Evolutionary conservation across 306 rosid species (phyloP).

Genomic region (Hippophae rhamnoides): DNA sequence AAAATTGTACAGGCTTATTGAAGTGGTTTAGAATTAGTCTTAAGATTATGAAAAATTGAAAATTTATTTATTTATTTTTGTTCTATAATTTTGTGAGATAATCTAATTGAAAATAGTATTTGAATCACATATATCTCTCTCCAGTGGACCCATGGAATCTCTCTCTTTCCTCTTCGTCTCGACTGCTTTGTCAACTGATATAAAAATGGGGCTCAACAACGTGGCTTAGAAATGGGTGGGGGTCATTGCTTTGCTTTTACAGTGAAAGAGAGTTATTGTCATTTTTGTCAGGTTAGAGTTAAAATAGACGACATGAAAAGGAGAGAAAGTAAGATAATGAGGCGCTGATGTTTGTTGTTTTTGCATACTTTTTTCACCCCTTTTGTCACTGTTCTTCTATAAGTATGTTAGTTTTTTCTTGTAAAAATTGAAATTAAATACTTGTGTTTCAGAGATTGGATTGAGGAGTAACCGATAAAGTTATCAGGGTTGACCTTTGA

Average conservation of each 20-base stretch:
- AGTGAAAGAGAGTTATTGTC: conserved; percentile 17
- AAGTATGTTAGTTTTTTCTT: not conserved
- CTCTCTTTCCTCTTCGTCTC: conserved; percentile 11
- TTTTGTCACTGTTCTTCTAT: conserved; percentile 12
- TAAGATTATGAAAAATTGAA: not conserved
- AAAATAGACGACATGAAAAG: conserved; percentile 36
- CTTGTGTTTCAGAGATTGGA: too few relatives aligned
- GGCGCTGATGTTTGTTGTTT: conserved; percentile 36
- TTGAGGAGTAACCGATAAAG: too few relatives aligned
- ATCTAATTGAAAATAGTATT: conserved; percentile 12
- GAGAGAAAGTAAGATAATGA: conserved; percentile 51
- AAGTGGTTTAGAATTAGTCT: too few relatives aligned
- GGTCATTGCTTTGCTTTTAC: conserved; percentile 36
- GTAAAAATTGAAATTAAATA: too few relatives aligned
- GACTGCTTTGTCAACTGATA: conserved; percentile 1
- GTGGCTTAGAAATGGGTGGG: conserved; percentile 20
- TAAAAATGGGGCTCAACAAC: conserved; percentile 6
- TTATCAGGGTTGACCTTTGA: too few relatives aligned
- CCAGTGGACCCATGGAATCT: conserved; percentile 8
- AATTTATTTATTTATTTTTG: not conserved
- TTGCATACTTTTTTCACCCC: conserved; percentile 25
- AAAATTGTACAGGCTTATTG: conserved; percentile 53
- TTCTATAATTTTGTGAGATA: conserved; percentile 13
- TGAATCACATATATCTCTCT: conserved; percentile 2
- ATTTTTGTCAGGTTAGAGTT: too few relatives aligned